Percentiles rank a stretch among this genome's conserved stretches.
Conservation (phyloP, 305 asterid genomes). For the Fraxinus ornus region DNA sequence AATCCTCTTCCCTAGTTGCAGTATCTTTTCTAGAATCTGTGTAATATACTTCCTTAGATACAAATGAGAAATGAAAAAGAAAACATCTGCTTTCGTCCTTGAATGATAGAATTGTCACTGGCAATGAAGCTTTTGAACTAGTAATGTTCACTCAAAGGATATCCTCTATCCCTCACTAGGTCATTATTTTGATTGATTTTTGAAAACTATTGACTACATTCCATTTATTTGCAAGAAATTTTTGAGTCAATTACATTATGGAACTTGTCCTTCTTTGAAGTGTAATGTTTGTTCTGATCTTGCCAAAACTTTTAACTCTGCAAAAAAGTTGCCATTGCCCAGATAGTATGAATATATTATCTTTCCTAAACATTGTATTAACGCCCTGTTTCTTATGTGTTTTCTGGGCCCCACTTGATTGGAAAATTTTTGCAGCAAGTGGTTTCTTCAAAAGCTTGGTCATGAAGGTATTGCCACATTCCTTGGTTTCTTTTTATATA, state of each 20-base stretch:
- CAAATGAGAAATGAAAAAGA: not conserved
- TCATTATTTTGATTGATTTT: not conserved
- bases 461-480: constrained; percentile 64
- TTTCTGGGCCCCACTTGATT: constrained; percentile 14
- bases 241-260: constrained; percentile 6
- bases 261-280: not conserved
- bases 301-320: not conserved
- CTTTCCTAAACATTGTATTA: constrained; percentile 8
- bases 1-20: not conserved
- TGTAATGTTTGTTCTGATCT: not conserved
- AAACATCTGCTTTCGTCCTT: not conserved
- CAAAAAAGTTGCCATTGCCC: constrained; percentile 4
- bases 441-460: constrained; percentile 93
- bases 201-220: not conserved
- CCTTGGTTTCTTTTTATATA: constrained; percentile 4
- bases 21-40: not conserved
- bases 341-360: not conserved
- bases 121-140: constrained; percentile 10
- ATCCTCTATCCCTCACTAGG: not conserved
- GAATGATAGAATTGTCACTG: not conserved
- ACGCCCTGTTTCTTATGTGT: constrained; percentile 6
- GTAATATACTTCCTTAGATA: not conserved
- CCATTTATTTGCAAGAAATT: not conserved
- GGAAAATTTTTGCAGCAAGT: constrained; percentile 60
- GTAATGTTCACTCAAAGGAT: not conserved